phyloP scores from a whole-genome alignment of 805 yeast genomes.

The Saturnispora saitoi region DNA sequence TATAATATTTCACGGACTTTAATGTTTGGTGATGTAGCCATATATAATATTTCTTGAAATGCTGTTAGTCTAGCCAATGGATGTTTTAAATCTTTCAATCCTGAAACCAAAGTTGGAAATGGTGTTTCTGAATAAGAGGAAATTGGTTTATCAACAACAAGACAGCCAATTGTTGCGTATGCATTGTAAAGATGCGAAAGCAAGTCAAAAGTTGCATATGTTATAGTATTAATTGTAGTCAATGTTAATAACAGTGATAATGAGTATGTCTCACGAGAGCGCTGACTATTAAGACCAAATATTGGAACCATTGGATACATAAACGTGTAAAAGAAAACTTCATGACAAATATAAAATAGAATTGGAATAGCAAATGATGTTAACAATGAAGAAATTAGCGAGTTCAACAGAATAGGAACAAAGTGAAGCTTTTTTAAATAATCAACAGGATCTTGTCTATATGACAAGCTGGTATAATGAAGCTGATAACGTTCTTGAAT shows the following conservation, averaged over 20 bases:
- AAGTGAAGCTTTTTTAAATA: constrained; percentile 13
- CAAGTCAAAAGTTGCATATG: constrained; percentile 34
- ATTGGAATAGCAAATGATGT: constrained; percentile 26
- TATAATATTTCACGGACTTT: constrained; percentile 48
- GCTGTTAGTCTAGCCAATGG: constrained; percentile 53
- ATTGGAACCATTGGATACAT: constrained; percentile 25
- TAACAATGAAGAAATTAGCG: constrained; percentile 32
- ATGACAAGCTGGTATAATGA: constrained; percentile 36
- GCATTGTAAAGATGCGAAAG: constrained; percentile 52
- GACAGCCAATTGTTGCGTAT: constrained; percentile 63
- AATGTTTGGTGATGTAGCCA: constrained; percentile 42
- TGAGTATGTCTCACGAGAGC: constrained; percentile 34
- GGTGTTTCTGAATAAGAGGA: constrained; percentile 54
- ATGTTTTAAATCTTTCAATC: constrained; percentile 43
- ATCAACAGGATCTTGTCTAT: constrained; percentile 33
- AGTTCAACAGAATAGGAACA: constrained; percentile 18
- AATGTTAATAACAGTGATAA: constrained; percentile 6
- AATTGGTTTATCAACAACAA: constrained; percentile 56
- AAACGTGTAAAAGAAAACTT: constrained; percentile 33
- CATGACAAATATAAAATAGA: constrained; percentile 31
- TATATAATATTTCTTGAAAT: constrained; percentile 64
- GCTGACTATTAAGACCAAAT: constrained; percentile 31
- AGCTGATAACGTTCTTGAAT: constrained; percentile 49
- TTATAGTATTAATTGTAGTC: constrained; percentile 6
- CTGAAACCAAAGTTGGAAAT: constrained; percentile 52